Conservation (phyloP, 768 basidiomycete species). For the Chalciporus pseudorubinellus region DNA sequence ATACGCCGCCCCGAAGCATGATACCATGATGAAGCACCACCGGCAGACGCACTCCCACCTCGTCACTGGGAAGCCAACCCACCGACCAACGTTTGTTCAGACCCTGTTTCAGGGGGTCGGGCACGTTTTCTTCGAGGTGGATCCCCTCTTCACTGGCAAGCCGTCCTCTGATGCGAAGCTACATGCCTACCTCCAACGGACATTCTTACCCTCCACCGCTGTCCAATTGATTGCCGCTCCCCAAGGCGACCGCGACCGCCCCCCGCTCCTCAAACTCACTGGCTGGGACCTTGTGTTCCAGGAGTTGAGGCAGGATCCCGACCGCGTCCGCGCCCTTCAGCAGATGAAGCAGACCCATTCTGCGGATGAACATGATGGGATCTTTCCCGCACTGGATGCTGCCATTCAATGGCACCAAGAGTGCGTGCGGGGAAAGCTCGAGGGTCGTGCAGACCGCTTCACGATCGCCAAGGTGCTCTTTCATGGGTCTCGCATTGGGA, state of each 20-base stretch:
- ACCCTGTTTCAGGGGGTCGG: conserved; percentile 8
- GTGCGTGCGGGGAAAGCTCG: not conserved
- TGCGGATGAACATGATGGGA: not conserved
- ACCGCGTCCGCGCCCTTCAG: not conserved
- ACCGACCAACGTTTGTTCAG: not conserved
- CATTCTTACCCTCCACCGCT: not conserved
- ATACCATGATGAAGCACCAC: conserved; percentile 3
- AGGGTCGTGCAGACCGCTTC: not conserved
- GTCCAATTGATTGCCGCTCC: not conserved
- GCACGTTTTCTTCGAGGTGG: conserved; percentile 3
- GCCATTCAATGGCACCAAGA: not conserved
- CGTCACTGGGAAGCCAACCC: not conserved
- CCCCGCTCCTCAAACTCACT: conserved; percentile 1
- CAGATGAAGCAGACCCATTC: not conserved
- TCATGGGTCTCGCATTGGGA: not conserved
- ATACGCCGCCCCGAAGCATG: not conserved
- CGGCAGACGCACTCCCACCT: not conserved
- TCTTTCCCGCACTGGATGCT: not conserved
- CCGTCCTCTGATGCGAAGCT: not conserved
- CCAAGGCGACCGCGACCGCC: not conserved
- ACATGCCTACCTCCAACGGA: not conserved
- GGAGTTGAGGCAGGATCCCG: not conserved
- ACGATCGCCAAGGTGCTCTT: conserved; percentile 2
- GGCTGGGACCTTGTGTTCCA: conserved; percentile 1
- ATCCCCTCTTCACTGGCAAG: not conserved